Evolutionary conservation across 2,329 filamentous ascomycete genomes (phyloP), one percentile per base, ranked within the genome.

Genomic region (Ophidiomyces ophidiicola): DNA sequence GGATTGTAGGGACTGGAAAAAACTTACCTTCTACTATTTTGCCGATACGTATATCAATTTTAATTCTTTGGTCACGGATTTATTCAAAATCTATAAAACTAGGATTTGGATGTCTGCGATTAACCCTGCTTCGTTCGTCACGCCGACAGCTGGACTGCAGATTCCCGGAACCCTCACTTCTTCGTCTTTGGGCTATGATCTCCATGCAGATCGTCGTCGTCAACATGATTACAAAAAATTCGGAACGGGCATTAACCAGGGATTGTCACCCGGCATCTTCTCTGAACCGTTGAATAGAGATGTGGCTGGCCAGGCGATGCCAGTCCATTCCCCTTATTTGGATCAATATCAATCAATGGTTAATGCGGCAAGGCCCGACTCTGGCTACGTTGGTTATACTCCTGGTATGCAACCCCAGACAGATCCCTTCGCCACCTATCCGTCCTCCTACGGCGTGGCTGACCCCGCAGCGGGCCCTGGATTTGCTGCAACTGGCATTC

Each of bases 41-140:
- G 88, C 90, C 39, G 87, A 94, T 55, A 78, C 85, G 0, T 98
- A 98, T 59, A 94, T 98, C 69, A 96, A 96, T 65, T 98, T 98
- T 71, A 98, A 98, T 59, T 84, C 85, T 2, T 75, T 98, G 11
- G 90, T 98, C 38, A 94, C 87, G 0, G 90, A 98, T 57, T 71
- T 98, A 8, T 98, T 96, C 73, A 96, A 96, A 64, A 88, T 96
- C 46, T 98, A 96, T 71, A 98, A 98, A 68, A 94, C 88, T 15
- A 78, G 92, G 51, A 98, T 98, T 53, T 98, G 90, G 90, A 94
- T 98, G 84, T 96, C 88, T 3, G 90, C 90, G 3, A 93, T 98
- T 60, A 98, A 98, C 57, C 90, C 90, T 5, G 90, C 88, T 4
- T 94, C 88, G 0, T 94, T 96, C 59, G 82, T 82, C 17, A 87